Percentiles rank a stretch among this genome's conserved stretches.
These are phyloP conservation scores for Trametes punicea DNA, from an alignment of 768 basidiomycete genomes.

Conservation along the genomic window DNA sequence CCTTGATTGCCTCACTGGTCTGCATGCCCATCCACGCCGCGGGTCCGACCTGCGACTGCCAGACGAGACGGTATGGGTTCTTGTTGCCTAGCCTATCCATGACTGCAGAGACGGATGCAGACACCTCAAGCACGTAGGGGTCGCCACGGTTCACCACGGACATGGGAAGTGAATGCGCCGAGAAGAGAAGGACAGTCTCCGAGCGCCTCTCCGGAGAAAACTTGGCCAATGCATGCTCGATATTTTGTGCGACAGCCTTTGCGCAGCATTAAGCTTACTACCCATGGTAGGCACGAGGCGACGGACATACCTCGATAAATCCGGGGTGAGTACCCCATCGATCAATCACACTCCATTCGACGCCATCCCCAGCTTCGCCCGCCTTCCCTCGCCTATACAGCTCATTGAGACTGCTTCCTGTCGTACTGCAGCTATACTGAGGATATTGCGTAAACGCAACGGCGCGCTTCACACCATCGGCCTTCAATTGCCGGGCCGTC, in stretches of 20 bases:
- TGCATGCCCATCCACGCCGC: conserved; percentile 99
- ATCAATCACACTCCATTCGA: conserved; percentile 98
- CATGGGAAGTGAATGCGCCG: conserved; percentile 97
- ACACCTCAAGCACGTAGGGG: conserved; percentile 94
- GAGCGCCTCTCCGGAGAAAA: conserved; percentile 71
- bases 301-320: conserved; percentile 78
- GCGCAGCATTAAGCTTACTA: neutral
- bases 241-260: conserved; percentile 88
- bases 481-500: conserved; percentile 78
- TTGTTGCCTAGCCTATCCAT: conserved; percentile 81
- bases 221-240: conserved; percentile 75
- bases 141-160: conserved; percentile 98
- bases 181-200: conserved; percentile 85
- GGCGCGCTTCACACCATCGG: conserved; percentile 88
- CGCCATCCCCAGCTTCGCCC: conserved; percentile 53
- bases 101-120: conserved; percentile 88
- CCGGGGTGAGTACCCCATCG: conserved; percentile 96
- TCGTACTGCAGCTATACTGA: conserved; percentile 97
- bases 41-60: conserved; percentile 98
- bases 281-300: conserved; percentile 6
- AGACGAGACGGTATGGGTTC: conserved; percentile 90
- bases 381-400: conserved; percentile 64
- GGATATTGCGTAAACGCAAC: conserved; percentile 98
- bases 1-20: conserved; percentile 88
- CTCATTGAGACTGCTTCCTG: conserved; percentile 96